phyloP scores from a whole-genome alignment of 805 yeast genomes.

The Millerozyma acaciae region DNA sequence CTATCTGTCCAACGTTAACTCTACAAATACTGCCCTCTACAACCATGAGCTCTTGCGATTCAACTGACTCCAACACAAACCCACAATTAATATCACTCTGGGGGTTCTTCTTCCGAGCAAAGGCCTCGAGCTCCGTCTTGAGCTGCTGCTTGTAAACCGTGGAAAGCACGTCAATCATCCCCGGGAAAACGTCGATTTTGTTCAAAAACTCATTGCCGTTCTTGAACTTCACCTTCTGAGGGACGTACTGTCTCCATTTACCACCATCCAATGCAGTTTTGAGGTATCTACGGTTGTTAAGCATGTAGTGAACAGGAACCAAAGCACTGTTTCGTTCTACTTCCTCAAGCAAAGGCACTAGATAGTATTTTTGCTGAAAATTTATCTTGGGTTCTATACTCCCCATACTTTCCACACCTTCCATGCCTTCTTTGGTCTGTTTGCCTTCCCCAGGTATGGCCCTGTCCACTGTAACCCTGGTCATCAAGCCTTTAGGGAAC shows the following conservation, averaged over 20 bases:
- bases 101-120: no score
- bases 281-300: slow-evolving; percentile 19
- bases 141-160: slow-evolving; percentile 13
- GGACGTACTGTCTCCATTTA: slow-evolving; percentile 20
- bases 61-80: no score
- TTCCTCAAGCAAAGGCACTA: slow-evolving; percentile 16
- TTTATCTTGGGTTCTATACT: background rate
- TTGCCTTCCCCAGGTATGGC: slow-evolving; percentile 4
- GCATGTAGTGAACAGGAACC: slow-evolving; percentile 23
- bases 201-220: slow-evolving; percentile 10
- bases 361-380: slow-evolving; percentile 1
- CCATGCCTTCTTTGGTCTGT: background rate
- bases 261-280: slow-evolving; percentile 12
- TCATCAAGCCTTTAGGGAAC: slow-evolving; percentile 24
- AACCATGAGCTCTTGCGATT: no score
- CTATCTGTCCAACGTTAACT: slow-evolving; percentile 11
- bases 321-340: slow-evolving; percentile 11
- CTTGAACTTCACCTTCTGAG: slow-evolving; percentile 22
- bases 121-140: no score
- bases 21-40: slow-evolving; percentile 9
- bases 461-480: slow-evolving; percentile 9
- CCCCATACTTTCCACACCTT: background rate
- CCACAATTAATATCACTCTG: no score
- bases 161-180: slow-evolving; percentile 8
- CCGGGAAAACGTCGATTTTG: slow-evolving; percentile 7